Conservation (phyloP, 306 rosid species). For the Canavalia ensiformis region DNA sequence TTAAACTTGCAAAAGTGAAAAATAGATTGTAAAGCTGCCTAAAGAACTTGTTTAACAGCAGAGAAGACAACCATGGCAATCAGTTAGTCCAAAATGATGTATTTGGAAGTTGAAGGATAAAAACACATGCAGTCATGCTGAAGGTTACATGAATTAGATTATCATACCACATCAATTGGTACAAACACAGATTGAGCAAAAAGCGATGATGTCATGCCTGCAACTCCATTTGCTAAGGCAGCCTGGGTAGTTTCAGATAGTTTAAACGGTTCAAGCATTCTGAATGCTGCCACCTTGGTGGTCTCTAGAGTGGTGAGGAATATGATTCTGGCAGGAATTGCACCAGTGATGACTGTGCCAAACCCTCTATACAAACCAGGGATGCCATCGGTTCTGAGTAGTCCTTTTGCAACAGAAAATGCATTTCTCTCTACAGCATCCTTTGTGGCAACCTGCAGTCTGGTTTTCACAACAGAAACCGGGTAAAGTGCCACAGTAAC, state of each 20-base stretch:
- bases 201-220: conserved; percentile 93
- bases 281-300: conserved; percentile 77
- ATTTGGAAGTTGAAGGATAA: conserved; percentile 11
- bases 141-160: conserved; percentile 43
- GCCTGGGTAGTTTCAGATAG: conserved; percentile 86
- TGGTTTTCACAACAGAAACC: conserved; percentile 90
- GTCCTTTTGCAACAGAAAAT: conserved; percentile 74
- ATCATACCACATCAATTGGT: conserved; percentile 94
- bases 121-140: conserved; percentile 6
- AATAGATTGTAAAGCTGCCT: conserved; percentile 10
- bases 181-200: conserved; percentile 91
- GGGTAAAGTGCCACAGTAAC: conserved; percentile 92
- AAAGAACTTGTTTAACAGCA: conserved; percentile 28
- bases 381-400: conserved; percentile 80
- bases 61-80: conserved; percentile 6
- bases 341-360: conserved; percentile 89
- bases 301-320: conserved; percentile 85
- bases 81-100: neutral
- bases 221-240: conserved; percentile 92
- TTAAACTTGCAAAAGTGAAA: conserved; percentile 25
- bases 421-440: conserved; percentile 79
- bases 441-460: conserved; percentile 88
- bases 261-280: conserved; percentile 71
- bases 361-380: conserved; percentile 95
- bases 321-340: conserved; percentile 87